Conservation (phyloP, 768 basidiomycete genomes). For the Leccinellum albellum region DNA sequence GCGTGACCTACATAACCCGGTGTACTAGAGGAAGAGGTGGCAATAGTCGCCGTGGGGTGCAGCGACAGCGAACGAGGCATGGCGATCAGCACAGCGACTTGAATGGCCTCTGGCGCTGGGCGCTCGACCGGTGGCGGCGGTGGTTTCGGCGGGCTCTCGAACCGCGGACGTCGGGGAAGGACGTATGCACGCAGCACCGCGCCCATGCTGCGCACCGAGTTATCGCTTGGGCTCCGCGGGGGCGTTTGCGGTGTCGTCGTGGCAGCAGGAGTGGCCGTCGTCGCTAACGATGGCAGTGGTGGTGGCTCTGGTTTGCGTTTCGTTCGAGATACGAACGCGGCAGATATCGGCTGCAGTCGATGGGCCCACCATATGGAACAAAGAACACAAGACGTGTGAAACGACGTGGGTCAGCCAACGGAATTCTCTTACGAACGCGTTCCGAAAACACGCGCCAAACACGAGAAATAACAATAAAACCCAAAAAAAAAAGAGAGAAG, state of each 20-base stretch:
- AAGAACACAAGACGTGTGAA: not conserved
- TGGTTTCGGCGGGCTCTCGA: constrained; percentile 6
- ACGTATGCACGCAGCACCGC: constrained; percentile 7
- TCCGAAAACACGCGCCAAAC: not conserved
- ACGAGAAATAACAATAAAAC: not conserved
- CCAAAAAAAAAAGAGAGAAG: not conserved
- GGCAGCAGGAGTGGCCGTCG: not conserved
- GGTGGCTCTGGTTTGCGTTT: not conserved
- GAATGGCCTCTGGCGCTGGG: constrained; percentile 24
- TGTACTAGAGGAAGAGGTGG: not conserved
- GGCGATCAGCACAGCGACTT: constrained; percentile 43
- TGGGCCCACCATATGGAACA: not conserved
- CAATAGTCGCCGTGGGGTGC: not conserved
- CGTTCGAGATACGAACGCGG: constrained; percentile 13
- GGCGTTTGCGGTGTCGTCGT: not conserved
- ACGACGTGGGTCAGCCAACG: not conserved
- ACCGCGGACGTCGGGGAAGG: constrained; percentile 1
- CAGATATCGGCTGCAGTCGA: constrained; percentile 21
- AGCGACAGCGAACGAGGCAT: constrained; percentile 37
- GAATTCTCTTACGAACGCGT: not conserved
- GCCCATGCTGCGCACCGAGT: not conserved
- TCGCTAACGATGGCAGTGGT: not conserved
- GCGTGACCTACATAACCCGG: constrained; percentile 6
- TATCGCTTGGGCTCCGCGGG: not conserved
- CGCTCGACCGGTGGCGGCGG: constrained; percentile 10